A percentile compares a stretch with the other conserved stretches of the same genome.
Conservation (phyloP, 495 filamentous ascomycete genomes). For the Cercophora sp. region DNA sequence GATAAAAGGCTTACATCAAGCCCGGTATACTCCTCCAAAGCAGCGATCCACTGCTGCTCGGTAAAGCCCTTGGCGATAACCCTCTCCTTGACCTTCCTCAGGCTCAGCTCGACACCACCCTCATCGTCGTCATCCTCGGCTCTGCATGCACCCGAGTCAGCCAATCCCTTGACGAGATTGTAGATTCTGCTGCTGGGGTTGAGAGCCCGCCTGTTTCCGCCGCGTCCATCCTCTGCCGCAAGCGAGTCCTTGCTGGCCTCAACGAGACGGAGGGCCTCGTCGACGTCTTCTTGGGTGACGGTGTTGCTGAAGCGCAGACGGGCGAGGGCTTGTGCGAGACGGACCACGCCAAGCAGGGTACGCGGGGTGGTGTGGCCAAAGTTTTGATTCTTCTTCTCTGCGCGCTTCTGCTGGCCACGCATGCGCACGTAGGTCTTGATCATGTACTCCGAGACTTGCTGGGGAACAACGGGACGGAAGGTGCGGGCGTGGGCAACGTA, state of each 20-base stretch:
- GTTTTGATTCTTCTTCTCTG: constrained; percentile 81
- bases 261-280: constrained; percentile 86
- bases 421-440: constrained; percentile 92
- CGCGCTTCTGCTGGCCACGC: constrained; percentile 80
- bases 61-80: constrained; percentile 97
- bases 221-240: constrained; percentile 58
- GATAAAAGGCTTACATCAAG: constrained; percentile 69
- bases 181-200: constrained; percentile 89
- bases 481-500: constrained; percentile 91
- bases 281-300: constrained; percentile 88
- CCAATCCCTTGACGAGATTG: constrained; percentile 80
- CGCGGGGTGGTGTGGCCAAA: constrained; percentile 91
- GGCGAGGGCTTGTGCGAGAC: constrained; percentile 92
- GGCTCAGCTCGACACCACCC: constrained; percentile 68
- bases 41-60: constrained; percentile 79
- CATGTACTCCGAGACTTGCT: constrained; percentile 86
- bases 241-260: constrained; percentile 89
- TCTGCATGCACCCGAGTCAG: constrained; percentile 65
- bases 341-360: constrained; percentile 86
- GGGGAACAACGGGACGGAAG: constrained; percentile 80
- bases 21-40: constrained; percentile 83
- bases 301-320: constrained; percentile 79
- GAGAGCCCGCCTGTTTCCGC: constrained; percentile 57
- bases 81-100: constrained; percentile 80
- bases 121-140: constrained; percentile 60